phyloP scores from a whole-genome alignment of 2,329 filamentous ascomycete species.

The Nothomitra cinnamomea region DNA sequence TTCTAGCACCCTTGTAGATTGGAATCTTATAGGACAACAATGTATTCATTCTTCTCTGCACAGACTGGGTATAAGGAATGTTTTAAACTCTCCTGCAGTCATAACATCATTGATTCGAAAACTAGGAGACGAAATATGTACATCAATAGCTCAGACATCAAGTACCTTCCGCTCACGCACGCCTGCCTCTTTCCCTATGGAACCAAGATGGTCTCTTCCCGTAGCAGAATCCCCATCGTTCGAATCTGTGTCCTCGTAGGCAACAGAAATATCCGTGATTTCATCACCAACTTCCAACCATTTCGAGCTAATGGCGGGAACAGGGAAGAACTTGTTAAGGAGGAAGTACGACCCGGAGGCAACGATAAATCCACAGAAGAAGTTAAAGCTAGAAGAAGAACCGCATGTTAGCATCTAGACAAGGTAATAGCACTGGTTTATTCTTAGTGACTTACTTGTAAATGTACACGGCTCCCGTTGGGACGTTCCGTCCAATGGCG shows the following conservation, averaged over 20 bases:
- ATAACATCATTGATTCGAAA: too few relatives aligned
- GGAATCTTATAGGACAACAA: too few relatives aligned
- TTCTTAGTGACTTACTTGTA: slow-evolving; percentile 37
- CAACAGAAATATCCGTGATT: slow-evolving; percentile 23
- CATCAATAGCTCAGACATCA: background rate
- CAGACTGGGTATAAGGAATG: too few relatives aligned
- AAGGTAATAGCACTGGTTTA: background rate
- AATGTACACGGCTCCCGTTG: slow-evolving; percentile 63
- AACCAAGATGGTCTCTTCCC: background rate
- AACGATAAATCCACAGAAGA: slow-evolving; percentile 69
- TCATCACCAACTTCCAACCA: slow-evolving; percentile 66
- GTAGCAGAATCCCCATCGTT: background rate
- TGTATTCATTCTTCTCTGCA: too few relatives aligned
- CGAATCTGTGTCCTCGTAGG: slow-evolving; percentile 1
- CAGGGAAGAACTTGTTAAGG: slow-evolving; percentile 50
- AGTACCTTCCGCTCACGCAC: background rate
- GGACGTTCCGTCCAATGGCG: slow-evolving; percentile 54
- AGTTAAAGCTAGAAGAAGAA: slow-evolving; percentile 41
- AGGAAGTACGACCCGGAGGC: slow-evolving; percentile 48
- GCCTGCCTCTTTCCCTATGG: background rate
- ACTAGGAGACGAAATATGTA: too few relatives aligned
- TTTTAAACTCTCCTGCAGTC: too few relatives aligned
- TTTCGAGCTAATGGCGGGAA: slow-evolving; percentile 54
- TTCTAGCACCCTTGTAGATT: too few relatives aligned
- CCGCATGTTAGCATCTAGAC: background rate